These are phyloP conservation scores for Polychytrium aggregatum DNA, from an alignment of 192 early-diverging fungal genomes.

Conservation along the genomic window DNA sequence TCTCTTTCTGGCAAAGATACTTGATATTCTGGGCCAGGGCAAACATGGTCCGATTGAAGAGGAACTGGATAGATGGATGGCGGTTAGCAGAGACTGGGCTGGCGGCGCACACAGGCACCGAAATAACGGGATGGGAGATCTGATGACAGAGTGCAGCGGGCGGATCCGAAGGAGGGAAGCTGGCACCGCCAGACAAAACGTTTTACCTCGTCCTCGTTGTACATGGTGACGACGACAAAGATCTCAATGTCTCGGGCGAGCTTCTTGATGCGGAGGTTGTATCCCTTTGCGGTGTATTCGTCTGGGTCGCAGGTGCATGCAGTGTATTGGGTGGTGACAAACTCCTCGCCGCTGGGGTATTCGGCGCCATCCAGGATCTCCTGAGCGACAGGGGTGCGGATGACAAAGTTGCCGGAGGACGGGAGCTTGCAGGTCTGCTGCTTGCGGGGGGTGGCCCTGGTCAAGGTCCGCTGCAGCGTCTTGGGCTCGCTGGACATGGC, in stretches of 20 bases:
- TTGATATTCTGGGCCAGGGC: constrained; percentile 65
- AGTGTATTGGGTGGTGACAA: constrained; percentile 68
- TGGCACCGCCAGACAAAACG: neutral
- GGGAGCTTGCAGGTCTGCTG: constrained; percentile 20
- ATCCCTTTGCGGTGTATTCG: constrained; percentile 56
- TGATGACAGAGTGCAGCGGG: no score
- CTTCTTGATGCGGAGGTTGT: constrained; percentile 58
- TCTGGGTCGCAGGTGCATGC: constrained; percentile 53
- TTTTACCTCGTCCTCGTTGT: constrained; percentile 35
- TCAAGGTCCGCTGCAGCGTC: no score
- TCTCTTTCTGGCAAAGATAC: constrained; percentile 26
- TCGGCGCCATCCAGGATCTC: constrained; percentile 13
- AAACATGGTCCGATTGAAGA: constrained; percentile 76
- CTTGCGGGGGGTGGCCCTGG: no score
- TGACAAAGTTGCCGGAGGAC: constrained; percentile 19
- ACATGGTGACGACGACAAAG: constrained; percentile 79
- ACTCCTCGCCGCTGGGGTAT: constrained; percentile 58
- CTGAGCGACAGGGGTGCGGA: constrained; percentile 15
- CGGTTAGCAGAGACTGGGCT: no score
- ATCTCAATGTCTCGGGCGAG: constrained; percentile 56
- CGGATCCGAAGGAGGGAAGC: no score
- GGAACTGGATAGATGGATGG: no score
- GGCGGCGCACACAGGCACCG: neutral
- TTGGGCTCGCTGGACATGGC: no score
- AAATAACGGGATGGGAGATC: neutral